phyloP scores from a whole-genome alignment of 805 yeast species.

The Phaffomyces opuntiae region DNA sequence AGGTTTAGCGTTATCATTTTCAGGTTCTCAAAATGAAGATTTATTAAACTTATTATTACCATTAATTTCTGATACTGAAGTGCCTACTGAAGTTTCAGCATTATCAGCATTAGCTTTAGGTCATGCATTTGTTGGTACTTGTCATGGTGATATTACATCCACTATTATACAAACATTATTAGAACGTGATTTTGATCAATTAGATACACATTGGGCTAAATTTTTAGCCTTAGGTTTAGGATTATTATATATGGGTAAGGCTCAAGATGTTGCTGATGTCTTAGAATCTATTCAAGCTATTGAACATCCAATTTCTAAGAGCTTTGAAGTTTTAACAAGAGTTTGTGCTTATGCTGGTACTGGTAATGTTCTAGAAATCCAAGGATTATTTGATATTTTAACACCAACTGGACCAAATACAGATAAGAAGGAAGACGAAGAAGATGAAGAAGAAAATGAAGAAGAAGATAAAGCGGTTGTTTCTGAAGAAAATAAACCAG shows the following conservation, averaged over 20 bases:
- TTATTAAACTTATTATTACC: slow-evolving; percentile 74
- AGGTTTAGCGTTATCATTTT: slow-evolving; percentile 91
- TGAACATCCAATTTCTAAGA: slow-evolving; percentile 88
- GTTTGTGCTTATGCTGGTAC: slow-evolving; percentile 97
- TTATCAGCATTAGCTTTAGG: slow-evolving; percentile 90
- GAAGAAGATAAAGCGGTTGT: slow-evolving; percentile 23
- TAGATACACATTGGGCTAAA: slow-evolving; percentile 80
- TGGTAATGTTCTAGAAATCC: slow-evolving; percentile 93
- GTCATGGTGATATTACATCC: slow-evolving; percentile 92
- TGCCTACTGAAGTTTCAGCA: slow-evolving; percentile 71
- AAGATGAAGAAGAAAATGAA: slow-evolving; percentile 41
- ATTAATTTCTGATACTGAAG: slow-evolving; percentile 67
- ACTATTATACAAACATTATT: slow-evolving; percentile 83
- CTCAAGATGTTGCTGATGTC: slow-evolving; percentile 90
- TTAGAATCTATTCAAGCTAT: slow-evolving; percentile 90
- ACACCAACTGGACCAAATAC: slow-evolving; percentile 58
- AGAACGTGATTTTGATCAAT: slow-evolving; percentile 73
- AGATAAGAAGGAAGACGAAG: slow-evolving; percentile 51
- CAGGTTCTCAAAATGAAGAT: slow-evolving; percentile 88
- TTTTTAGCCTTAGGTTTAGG: slow-evolving; percentile 92
- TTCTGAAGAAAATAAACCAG: slow-evolving; percentile 9
- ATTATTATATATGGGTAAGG: slow-evolving; percentile 84
- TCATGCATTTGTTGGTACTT: slow-evolving; percentile 91
- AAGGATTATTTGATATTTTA: slow-evolving; percentile 81
- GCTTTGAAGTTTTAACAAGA: slow-evolving; percentile 82